Evolutionary conservation across 345 rosid species (phyloP), one percentile per base, ranked within the genome.

Genomic region (Erysimum cheiranthoides): DNA sequence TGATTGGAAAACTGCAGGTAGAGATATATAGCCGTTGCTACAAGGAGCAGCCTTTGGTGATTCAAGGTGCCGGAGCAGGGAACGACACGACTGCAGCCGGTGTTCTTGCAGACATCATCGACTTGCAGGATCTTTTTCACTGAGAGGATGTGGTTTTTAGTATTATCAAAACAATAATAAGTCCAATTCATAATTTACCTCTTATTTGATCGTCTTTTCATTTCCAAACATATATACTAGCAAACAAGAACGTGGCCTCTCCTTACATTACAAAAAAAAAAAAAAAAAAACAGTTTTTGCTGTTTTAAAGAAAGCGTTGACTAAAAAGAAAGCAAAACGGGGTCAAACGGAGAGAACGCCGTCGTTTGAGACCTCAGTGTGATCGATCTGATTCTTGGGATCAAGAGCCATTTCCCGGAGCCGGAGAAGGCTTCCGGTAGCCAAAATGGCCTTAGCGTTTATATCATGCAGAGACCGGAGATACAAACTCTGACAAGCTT

Each of bases 41-140:
- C 75, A 80, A 77, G 21, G 83, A 84, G 80, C 90, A 87, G 71
- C 96, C 97, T 3, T 68, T 92, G 75, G 98, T 92, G 72, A 90
- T 92, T 81, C 98, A 93, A 87, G 98, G 97, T 34, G 97, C 97
- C 2, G 98, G 97, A 79, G 97, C 98, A 4, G 98, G 98, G 13
- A 94, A 94, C 42, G 97, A 92, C 62, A 92, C 95, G 0, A 94
- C 98, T 27, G 98, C 96, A 5, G 95, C 98, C 8, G 98, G 97
- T 40, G 91, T 90, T 63, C 96, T 93, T 36, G 91, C 97, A 4
- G 97, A 91, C 85, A 86, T 91, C 59, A 83, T 94, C 67, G 98
- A 92, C 71, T 54, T 94, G 74, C 97, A 92, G 82, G 97, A 94
- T 82, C 81, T 89, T 28, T 92, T 94, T 73, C 80, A 83, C 64